Conservation (phyloP, 306 rosid species). For the Mucuna pruriens region DNA sequence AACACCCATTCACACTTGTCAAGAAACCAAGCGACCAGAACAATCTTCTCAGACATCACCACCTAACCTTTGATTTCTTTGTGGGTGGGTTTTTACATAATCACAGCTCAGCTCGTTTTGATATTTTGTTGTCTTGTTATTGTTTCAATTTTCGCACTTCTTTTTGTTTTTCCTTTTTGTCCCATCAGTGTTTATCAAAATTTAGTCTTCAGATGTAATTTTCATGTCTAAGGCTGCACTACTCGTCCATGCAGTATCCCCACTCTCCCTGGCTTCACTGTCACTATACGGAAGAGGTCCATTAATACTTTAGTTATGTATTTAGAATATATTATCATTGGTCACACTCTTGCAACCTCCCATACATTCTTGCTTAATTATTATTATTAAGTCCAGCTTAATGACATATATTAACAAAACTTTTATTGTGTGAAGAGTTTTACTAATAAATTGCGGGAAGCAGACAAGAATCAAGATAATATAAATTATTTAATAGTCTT, state of each 20-base stretch:
- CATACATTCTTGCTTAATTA: not conserved
- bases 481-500: not conserved
- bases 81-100: not conserved
- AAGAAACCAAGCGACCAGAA: conserved; percentile 43
- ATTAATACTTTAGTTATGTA: conserved; percentile 4
- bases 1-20: conserved; percentile 45
- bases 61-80: conserved; percentile 34
- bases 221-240: not conserved
- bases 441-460: not conserved
- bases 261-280: conserved; percentile 12
- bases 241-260: not conserved
- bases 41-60: conserved; percentile 48
- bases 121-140: conserved; percentile 9
- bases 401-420: not conserved
- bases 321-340: not conserved
- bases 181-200: not conserved
- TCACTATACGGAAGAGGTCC: not conserved
- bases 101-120: not conserved
- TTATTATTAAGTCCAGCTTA: not conserved
- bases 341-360: not conserved
- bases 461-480: not conserved
- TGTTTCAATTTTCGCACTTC: not conserved
- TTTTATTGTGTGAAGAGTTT: not conserved
- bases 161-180: conserved; percentile 13
- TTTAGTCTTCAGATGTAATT: not conserved